Base-by-base conservation (phyloP, 805 yeast genomes). In the Metschnikowia sp. region DNA sequence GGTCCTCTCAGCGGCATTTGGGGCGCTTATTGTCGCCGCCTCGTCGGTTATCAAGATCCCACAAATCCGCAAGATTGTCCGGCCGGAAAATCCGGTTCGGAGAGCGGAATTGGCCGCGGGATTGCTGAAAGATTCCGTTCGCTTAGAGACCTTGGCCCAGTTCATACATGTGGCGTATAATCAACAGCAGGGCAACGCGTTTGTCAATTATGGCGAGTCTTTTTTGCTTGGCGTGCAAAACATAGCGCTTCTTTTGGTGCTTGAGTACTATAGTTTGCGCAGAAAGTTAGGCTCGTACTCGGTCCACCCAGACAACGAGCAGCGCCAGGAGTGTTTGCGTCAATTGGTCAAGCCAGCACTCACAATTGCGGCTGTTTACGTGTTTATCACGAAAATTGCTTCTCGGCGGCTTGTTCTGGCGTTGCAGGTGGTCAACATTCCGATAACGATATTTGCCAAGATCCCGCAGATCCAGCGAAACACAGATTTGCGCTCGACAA, bases 171-270 rank as follows among this genome's bases (percentile, higher is more conserved):
- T 68, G 33, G 59, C 69, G 22, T 72, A 69, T 59, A 71, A 72
- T 50, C 44, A 54, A 32, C 73, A 70, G 31, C 61, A 62, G 43
- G 50, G 61, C 19, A 67, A 64, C 48, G 55, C 65, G 39, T 72
- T 72, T 45, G 54, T 69, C 36, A 65, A 65, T 41, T 72, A 72
- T 50, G 77, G 77, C 7, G 77, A 72, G 55, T 59, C 69, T 29
- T 51, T 69, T 18, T 59, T 72, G 30, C 50, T 72, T 36, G 76
- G 74, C 1, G 36, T 70, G 13, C 77, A 72, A 52, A 70, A 72
- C 49, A 56, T 63, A 4, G 64, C 56, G n/a, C 63, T 72, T 33
- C 61, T 72, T 35, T 54, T 69, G 12, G 54, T 72, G 22, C 60
- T 70, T 40, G 59, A 68, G 52, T 72, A 64, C 51, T 72, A 67